Conservation (phyloP, 2,329 filamentous ascomycete genomes). For the Colletotrichum aenigma region DNA sequence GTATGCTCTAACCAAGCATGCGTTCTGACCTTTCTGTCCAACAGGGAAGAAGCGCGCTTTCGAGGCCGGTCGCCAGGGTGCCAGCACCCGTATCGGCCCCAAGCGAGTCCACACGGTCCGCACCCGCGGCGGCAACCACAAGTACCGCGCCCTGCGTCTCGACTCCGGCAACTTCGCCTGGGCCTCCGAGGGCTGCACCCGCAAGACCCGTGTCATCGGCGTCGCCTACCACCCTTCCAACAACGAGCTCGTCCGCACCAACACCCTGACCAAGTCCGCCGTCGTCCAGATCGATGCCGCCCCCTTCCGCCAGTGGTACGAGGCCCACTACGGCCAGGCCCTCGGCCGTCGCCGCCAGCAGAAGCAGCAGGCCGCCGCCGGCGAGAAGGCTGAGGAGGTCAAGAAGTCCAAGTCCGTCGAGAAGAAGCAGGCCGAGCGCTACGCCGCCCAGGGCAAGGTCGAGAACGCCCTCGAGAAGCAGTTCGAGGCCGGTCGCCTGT, state of each 20-base stretch:
- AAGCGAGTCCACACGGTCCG: constrained; percentile 98
- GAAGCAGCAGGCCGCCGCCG: constrained; percentile 67
- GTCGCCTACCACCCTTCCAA: constrained; percentile 99
- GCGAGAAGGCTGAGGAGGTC: constrained; percentile 65
- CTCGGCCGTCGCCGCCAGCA: constrained; percentile 91
- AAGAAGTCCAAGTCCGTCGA: constrained; percentile 97
- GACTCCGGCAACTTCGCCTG: constrained; percentile 99
- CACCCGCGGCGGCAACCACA: constrained; percentile 98
- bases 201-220: constrained; percentile 98
- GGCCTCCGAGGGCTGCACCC: constrained; percentile 96
- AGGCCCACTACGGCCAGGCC: constrained; percentile 96
- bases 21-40: constrained; percentile 72
- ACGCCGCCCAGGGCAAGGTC: constrained; percentile 87
- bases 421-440: constrained; percentile 94
- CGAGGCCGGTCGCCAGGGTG: constrained; percentile 99
- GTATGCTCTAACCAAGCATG: constrained; percentile 64
- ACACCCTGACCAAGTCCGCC: constrained; percentile 99
- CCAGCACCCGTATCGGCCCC: constrained; percentile 98
- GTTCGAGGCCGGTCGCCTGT: constrained; percentile 98
- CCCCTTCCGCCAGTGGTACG: constrained; percentile 99
- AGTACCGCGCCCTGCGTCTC: constrained; percentile 98
- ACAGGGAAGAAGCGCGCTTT: constrained; percentile 96
- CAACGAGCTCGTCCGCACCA: constrained; percentile 99
- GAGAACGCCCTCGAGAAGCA: constrained; percentile 93
- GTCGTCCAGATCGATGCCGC: constrained; percentile 99